These are phyloP conservation scores for Epipyxis sp. DNA, from an alignment of 108 stramenopile genomes.

Conservation along the genomic window DNA sequence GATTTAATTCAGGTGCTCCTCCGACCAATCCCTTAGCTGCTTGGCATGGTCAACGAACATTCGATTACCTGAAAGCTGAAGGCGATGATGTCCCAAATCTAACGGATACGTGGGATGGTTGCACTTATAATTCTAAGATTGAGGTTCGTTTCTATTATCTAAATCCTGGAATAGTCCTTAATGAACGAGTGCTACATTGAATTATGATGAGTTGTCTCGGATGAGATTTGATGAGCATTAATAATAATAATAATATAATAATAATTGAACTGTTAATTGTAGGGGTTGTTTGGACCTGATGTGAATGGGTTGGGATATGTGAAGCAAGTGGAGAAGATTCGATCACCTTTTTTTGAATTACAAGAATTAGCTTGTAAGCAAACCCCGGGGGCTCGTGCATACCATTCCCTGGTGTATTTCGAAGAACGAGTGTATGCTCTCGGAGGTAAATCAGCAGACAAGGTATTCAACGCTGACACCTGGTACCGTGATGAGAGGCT, in stretches of 20 bases:
- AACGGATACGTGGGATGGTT: slow-evolving; percentile 51
- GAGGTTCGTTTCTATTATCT: no score
- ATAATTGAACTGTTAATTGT: no score
- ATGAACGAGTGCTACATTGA: no score
- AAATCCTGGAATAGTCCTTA: no score
- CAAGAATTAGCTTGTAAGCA: slow-evolving; percentile 44
- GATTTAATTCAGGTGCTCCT: no score
- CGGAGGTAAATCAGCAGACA: slow-evolving; percentile 43
- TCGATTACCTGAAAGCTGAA: not conserved
- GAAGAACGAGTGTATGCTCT: slow-evolving; percentile 47
- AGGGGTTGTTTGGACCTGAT: slow-evolving; percentile 46
- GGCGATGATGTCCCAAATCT: not conserved
- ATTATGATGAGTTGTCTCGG: no score
- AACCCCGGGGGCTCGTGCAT: slow-evolving; percentile 49
- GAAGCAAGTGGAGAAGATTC: slow-evolving; percentile 39
- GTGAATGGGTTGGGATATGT: slow-evolving; percentile 55
- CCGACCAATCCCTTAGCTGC: not conserved
- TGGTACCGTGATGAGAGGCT: slow-evolving; percentile 69
- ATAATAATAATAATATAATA: no score
- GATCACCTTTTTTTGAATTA: slow-evolving; percentile 22
- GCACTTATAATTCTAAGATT: slow-evolving; percentile 34
- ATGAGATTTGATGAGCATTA: no score
- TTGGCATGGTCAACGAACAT: not conserved
- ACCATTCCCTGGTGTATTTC: slow-evolving; percentile 48
- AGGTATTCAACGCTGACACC: slow-evolving; percentile 53